Conservation (phyloP, 805 yeast species). For the Myxozyma nipponensis region DNA sequence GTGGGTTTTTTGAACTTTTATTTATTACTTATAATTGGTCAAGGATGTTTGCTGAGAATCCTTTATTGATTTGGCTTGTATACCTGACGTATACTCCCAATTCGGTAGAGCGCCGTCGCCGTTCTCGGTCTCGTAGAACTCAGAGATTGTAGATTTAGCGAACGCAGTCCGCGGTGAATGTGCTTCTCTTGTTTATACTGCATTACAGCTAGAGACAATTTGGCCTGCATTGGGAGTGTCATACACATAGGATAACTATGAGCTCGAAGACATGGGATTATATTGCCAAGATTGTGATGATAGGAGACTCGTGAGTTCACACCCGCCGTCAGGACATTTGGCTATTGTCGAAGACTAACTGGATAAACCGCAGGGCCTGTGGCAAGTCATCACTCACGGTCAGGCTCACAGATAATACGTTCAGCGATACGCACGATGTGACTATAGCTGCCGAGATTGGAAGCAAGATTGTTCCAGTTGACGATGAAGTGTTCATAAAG, state of each 20-base stretch:
- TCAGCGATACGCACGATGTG: conserved; percentile 37
- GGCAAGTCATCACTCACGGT: conserved; percentile 39
- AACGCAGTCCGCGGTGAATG: neutral
- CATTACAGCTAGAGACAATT: neutral
- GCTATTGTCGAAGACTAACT: conserved; percentile 5
- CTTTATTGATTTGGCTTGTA: too few relatives aligned
- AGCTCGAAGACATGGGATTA: conserved; percentile 34
- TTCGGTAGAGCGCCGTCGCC: neutral
- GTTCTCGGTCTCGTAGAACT: neutral
- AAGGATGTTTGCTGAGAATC: too few relatives aligned
- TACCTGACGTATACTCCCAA: too few relatives aligned
- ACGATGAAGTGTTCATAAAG: conserved; percentile 34
- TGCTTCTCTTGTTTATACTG: neutral
- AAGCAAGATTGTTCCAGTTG: conserved; percentile 36
- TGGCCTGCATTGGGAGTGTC: neutral
- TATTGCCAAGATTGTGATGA: conserved; percentile 38
- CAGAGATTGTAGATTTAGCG: neutral
- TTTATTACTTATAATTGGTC: too few relatives aligned
- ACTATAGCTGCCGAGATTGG: conserved; percentile 41
- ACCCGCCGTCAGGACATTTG: neutral
- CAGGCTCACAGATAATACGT: conserved; percentile 38
- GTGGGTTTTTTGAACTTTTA: too few relatives aligned
- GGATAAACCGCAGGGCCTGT: conserved; percentile 34
- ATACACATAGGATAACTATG: conserved; percentile 10
- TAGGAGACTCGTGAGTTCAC: conserved; percentile 38